These are phyloP conservation scores for Brasilioporus rufonigricans DNA, from an alignment of 768 basidiomycete genomes.

Conservation along the genomic window DNA sequence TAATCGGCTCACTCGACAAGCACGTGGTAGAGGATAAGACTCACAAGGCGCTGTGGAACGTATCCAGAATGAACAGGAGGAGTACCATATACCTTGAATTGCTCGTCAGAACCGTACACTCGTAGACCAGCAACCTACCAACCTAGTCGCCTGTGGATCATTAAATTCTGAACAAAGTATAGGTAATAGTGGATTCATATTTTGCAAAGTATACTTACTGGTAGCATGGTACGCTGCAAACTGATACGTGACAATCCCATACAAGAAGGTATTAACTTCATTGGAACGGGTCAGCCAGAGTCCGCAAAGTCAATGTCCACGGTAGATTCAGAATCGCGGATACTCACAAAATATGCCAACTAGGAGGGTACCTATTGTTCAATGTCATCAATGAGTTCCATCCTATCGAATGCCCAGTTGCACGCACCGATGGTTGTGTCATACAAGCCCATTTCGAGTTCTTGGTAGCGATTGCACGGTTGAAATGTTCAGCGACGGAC, in stretches of 20 bases:
- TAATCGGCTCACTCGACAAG: neutral
- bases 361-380: neutral
- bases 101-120: neutral
- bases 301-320: neutral
- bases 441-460: neutral
- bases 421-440: neutral
- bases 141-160: constrained; percentile 12
- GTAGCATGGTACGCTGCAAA: constrained; percentile 33
- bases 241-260: neutral
- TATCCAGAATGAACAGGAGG: constrained; percentile 19
- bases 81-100: constrained; percentile 12
- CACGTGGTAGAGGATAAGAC: neutral
- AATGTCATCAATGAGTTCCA: neutral
- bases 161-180: constrained; percentile 8
- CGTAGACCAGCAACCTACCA: neutral
- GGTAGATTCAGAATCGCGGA: neutral
- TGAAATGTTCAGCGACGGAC: neutral
- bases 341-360: neutral
- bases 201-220: neutral
- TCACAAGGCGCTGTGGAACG: constrained; percentile 19
- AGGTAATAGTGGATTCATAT: neutral
- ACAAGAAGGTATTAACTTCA: constrained; percentile 20
- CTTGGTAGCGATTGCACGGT: neutral
- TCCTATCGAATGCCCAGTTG: too few relatives aligned
- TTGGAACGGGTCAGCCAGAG: neutral